These are phyloP conservation scores for Usnea hakonensis DNA, from an alignment of 495 filamentous ascomycete genomes.

Conservation along the genomic window DNA sequence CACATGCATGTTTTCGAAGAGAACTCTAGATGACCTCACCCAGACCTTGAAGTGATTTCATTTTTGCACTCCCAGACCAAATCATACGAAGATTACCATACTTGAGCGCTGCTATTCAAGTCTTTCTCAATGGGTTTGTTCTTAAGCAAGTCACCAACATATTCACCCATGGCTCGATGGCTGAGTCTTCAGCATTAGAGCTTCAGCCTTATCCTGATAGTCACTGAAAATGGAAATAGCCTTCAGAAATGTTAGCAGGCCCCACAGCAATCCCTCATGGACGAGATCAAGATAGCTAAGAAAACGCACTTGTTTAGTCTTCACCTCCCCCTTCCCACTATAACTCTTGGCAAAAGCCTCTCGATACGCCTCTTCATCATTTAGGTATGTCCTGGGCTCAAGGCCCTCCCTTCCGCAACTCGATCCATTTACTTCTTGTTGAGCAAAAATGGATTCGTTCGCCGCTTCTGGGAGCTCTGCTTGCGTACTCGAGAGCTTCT, in stretches of 20 bases:
- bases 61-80: too few species aligned
- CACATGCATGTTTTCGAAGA: too few species aligned
- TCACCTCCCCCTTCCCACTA: constrained; percentile 43
- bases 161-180: neutral
- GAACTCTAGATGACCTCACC: too few species aligned
- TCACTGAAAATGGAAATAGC: constrained; percentile 56
- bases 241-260: constrained; percentile 15
- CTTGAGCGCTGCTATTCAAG: too few species aligned
- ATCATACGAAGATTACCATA: too few species aligned
- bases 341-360: constrained; percentile 43
- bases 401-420: constrained; percentile 2
- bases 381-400: constrained; percentile 26
- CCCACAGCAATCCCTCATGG: neutral
- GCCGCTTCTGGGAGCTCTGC: constrained; percentile 26
- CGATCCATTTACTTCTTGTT: constrained; percentile 25
- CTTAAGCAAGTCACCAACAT: neutral
- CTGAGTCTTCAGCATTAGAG: constrained; percentile 30
- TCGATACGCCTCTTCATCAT: constrained; percentile 41
- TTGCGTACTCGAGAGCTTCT: constrained; percentile 37
- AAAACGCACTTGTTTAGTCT: constrained; percentile 41
- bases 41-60: too few species aligned
- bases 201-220: constrained; percentile 48
- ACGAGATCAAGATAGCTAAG: neutral
- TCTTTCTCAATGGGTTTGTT: too few species aligned
- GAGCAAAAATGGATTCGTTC: constrained; percentile 32